Evolutionary conservation across 1,284 basidiomycete genomes (phyloP).

Genomic region (Cerioporus squamosus): DNA sequence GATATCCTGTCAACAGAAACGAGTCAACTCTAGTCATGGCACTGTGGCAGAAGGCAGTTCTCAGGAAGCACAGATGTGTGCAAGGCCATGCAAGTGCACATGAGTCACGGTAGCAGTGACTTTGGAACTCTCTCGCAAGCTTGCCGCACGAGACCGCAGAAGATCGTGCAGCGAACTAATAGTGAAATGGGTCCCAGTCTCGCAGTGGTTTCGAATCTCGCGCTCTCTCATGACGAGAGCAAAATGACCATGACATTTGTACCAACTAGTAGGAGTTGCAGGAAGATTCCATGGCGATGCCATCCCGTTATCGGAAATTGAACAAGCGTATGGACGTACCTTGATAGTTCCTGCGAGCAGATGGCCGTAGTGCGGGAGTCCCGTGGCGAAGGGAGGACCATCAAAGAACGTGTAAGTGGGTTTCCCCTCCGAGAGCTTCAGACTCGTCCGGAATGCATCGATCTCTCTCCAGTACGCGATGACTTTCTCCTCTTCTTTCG

Average conservation of each 20-base stretch:
- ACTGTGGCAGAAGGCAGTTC: too few relatives aligned
- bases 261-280: too few relatives aligned
- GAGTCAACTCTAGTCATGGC: not conserved
- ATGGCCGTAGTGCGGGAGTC: slow-evolving; percentile 96
- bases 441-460: slow-evolving; percentile 95
- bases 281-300: too few relatives aligned
- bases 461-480: slow-evolving; percentile 95
- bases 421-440: slow-evolving; percentile 89
- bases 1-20: slow-evolving; percentile 70
- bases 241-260: not conserved
- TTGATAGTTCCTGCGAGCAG: slow-evolving; percentile 94
- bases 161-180: too few relatives aligned
- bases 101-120: not conserved
- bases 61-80: too few relatives aligned
- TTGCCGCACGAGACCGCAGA: too few relatives aligned
- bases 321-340: slow-evolving; percentile 47
- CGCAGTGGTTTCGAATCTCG: too few relatives aligned
- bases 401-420: slow-evolving; percentile 97
- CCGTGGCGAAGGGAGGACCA: slow-evolving; percentile 97
- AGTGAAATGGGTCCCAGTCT: too few relatives aligned
- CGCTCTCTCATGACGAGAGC: too few relatives aligned
- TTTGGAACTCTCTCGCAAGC: too few relatives aligned
- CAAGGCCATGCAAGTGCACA: too few relatives aligned
- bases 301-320: too few relatives aligned
- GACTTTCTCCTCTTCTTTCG: slow-evolving; percentile 93